Evolutionary conservation across 805 yeast genomes (phyloP).

Genomic region (Myxozyma nipponensis): DNA sequence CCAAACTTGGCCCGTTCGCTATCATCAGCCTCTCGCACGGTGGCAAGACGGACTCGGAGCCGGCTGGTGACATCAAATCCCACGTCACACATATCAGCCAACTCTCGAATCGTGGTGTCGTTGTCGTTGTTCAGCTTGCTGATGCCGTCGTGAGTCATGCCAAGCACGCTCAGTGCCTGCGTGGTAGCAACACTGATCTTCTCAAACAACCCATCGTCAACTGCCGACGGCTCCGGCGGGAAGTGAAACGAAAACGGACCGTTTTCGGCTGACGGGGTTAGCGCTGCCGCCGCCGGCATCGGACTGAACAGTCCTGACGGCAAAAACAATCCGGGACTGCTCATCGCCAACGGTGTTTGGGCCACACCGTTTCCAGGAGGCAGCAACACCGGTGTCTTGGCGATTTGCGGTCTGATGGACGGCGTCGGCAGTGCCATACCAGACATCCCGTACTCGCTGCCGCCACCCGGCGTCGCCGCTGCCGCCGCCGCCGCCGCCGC

Average conservation of each 20-base stretch:
- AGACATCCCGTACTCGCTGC: constrained; percentile 16
- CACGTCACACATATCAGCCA: constrained; percentile 69
- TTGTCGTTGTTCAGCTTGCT: constrained; percentile 39
- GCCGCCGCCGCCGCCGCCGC: not conserved
- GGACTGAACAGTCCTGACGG: constrained; percentile 12
- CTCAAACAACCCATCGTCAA: constrained; percentile 64
- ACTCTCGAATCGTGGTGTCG: constrained; percentile 64
- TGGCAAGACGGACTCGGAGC: constrained; percentile 52
- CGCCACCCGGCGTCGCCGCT: not conserved
- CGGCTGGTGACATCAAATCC: constrained; percentile 80
- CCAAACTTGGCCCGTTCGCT: constrained; percentile 63
- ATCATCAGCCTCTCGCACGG: constrained; percentile 48
- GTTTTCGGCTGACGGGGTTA: constrained; percentile 15
- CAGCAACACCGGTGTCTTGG: constrained; percentile 9
- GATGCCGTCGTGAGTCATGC: constrained; percentile 55
- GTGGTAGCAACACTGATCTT: constrained; percentile 59
- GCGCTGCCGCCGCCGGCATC: not conserved
- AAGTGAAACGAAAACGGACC: constrained; percentile 23
- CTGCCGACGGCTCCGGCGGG: constrained; percentile 41
- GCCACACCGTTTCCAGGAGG: not conserved
- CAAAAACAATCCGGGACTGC: constrained; percentile 15
- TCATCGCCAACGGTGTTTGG: no score
- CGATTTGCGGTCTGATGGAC: constrained; percentile 3
- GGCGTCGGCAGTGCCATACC: constrained; percentile 15
- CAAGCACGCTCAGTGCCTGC: constrained; percentile 72